Percentiles rank a stretch among this genome's conserved stretches.
Conservation (phyloP, 164 flowering plant species). For the Nymphaea colorata region DNA sequence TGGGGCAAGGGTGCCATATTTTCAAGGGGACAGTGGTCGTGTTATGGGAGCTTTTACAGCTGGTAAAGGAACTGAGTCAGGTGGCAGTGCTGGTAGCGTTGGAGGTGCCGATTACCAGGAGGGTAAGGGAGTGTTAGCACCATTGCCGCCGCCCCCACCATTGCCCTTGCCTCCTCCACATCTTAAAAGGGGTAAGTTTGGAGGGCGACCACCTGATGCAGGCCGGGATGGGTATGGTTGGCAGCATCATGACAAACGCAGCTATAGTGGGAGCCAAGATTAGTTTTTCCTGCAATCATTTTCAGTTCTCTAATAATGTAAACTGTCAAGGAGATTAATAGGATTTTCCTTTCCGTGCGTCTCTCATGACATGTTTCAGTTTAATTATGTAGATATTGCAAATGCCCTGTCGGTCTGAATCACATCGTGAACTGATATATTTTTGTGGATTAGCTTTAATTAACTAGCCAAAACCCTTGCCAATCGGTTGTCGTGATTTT, state of each 20-base stretch:
- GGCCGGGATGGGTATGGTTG: slow-evolving; percentile 40
- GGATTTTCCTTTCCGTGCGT: too few species aligned
- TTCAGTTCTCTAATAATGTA: too few species aligned
- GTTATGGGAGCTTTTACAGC: slow-evolving; percentile 23
- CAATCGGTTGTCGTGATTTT: too few species aligned
- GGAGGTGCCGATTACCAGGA: slow-evolving; percentile 35
- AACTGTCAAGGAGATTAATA: too few species aligned
- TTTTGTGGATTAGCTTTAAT: too few species aligned
- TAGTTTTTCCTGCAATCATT: slow-evolving; percentile 2
- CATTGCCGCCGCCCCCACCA: slow-evolving; percentile 30
- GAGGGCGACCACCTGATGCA: slow-evolving; percentile 15
- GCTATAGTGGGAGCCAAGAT: slow-evolving; percentile 35
- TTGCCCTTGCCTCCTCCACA: slow-evolving; percentile 51
- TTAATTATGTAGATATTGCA: too few species aligned
- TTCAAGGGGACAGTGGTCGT: slow-evolving; percentile 44
- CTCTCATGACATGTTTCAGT: too few species aligned
- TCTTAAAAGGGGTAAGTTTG: slow-evolving; percentile 24
- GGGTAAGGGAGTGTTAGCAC: slow-evolving; percentile 44
- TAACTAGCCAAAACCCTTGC: too few species aligned
- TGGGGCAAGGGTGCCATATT: slow-evolving; percentile 24
- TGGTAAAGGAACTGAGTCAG: slow-evolving; percentile 18
- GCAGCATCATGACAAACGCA: slow-evolving; percentile 45
- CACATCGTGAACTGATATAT: too few species aligned
- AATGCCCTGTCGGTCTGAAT: too few species aligned
- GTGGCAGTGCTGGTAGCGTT: slow-evolving; percentile 24